Evolutionary conservation across 2,329 filamentous ascomycete genomes (phyloP).

Genomic region (Aspergillus hortae): DNA sequence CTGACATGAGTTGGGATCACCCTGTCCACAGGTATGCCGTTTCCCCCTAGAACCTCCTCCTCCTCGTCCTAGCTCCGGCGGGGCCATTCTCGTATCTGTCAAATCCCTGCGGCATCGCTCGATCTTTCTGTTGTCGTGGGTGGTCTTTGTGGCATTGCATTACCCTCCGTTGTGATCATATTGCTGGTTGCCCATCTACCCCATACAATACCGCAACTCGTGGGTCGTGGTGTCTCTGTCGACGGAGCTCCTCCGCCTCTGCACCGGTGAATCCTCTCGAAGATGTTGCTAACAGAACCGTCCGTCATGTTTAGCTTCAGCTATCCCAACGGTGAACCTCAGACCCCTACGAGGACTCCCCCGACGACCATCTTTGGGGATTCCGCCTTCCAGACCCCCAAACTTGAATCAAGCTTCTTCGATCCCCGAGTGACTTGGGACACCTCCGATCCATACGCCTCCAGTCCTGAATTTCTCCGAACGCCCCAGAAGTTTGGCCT

Average conservation of each 20-base stretch:
- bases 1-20: constrained; percentile 47
- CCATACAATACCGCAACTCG: neutral
- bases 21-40: constrained; percentile 44
- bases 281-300: constrained; percentile 32
- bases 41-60: neutral
- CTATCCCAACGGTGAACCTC: constrained; percentile 45
- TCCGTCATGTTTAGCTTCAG: constrained; percentile 41
- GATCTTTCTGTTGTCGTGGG: neutral
- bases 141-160: neutral
- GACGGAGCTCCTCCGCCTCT: constrained; percentile 7
- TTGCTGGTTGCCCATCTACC: neutral
- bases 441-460: constrained; percentile 45
- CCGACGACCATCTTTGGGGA: constrained; percentile 37
- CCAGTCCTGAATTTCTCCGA: constrained; percentile 44
- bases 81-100: constrained; percentile 3
- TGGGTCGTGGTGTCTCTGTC: neutral
- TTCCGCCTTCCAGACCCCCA: constrained; percentile 42
- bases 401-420: constrained; percentile 46
- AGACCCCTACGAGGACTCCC: constrained; percentile 45
- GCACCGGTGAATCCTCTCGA: constrained; percentile 3
- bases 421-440: constrained; percentile 46
- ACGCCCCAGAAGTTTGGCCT: constrained; percentile 39
- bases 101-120: neutral
- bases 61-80: constrained; percentile 1
- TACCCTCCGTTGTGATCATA: too few species aligned